Evolutionary conservation across 768 basidiomycete genomes (phyloP).

Genomic region (Tricholoma furcatifolium): DNA sequence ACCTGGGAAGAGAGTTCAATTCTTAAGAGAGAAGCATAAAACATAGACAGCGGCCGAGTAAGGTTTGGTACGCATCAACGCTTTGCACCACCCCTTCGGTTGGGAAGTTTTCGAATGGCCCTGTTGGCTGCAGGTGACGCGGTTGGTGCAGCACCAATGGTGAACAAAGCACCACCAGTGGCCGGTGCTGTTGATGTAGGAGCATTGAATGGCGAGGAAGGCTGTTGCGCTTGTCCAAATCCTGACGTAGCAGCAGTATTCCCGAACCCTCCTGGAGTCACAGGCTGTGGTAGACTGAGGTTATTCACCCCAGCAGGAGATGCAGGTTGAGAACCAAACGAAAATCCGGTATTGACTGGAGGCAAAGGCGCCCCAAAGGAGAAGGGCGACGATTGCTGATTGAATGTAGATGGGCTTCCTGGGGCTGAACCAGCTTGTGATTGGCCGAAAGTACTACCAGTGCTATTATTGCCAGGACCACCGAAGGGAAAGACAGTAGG

Average conservation of each 20-base stretch:
- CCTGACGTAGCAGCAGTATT: constrained; percentile 29
- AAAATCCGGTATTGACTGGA: constrained; percentile 36
- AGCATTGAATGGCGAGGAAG: constrained; percentile 46
- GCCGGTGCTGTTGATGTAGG: constrained; percentile 34
- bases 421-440: constrained; percentile 45
- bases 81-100: constrained; percentile 38
- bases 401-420: constrained; percentile 58
- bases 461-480: constrained; percentile 27
- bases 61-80: constrained; percentile 30
- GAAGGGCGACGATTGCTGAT: constrained; percentile 46
- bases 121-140: constrained; percentile 31
- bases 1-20: background rate
- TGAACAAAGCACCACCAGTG: constrained; percentile 48
- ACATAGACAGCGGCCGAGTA: background rate
- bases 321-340: constrained; percentile 58
- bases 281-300: constrained; percentile 36
- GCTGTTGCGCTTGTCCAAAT: constrained; percentile 34
- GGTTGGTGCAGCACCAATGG: constrained; percentile 57
- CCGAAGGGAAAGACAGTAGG: constrained; percentile 48
- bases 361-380: constrained; percentile 42
- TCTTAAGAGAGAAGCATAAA: background rate
- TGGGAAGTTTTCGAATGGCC: constrained; percentile 57
- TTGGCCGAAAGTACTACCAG: constrained; percentile 43
- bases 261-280: constrained; percentile 41
- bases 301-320: constrained; percentile 47